Evolutionary conservation across 257 asterid species (phyloP).

Genomic region (Echites panduratus): DNA sequence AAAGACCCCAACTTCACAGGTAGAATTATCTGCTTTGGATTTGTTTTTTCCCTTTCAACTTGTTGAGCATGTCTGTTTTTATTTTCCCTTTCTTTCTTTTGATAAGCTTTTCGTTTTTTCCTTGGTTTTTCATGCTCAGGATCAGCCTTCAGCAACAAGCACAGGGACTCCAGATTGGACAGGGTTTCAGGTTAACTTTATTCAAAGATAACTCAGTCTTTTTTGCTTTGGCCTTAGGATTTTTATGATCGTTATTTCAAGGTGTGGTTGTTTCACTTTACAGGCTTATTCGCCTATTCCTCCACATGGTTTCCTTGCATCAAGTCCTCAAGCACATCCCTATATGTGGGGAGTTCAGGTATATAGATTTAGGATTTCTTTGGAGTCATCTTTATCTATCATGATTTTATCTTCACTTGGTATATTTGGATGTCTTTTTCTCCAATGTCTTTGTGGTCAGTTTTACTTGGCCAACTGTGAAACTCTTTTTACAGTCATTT

Average conservation of each 20-base stretch:
- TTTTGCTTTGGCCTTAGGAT: background rate
- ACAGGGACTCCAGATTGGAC: slow-evolving; percentile 86
- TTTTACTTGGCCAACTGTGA: background rate
- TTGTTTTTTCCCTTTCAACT: no score
- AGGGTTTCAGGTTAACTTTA: slow-evolving; percentile 74
- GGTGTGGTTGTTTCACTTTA: slow-evolving; percentile 20
- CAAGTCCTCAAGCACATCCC: slow-evolving; percentile 87
- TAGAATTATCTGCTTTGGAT: slow-evolving; percentile 1
- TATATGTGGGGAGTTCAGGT: slow-evolving; percentile 99
- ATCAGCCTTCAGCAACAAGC: slow-evolving; percentile 54
- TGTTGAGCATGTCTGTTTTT: no score
- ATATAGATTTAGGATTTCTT: slow-evolving; percentile 10
- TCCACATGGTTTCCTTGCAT: slow-evolving; percentile 79
- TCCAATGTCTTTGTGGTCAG: background rate
- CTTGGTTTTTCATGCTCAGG: slow-evolving; percentile 34
- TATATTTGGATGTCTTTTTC: background rate
- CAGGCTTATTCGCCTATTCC: slow-evolving; percentile 88
- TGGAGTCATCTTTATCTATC: background rate
- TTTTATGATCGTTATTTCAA: background rate
- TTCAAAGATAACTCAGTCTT: slow-evolving; percentile 1
- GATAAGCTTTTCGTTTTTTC: background rate
- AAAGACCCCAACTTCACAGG: slow-evolving; percentile 68
- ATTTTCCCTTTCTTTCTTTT: background rate
- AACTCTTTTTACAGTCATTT: background rate
- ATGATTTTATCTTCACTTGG: background rate